Conservation (phyloP, 768 basidiomycete genomes). For the Leucogyrophana mollusca region DNA sequence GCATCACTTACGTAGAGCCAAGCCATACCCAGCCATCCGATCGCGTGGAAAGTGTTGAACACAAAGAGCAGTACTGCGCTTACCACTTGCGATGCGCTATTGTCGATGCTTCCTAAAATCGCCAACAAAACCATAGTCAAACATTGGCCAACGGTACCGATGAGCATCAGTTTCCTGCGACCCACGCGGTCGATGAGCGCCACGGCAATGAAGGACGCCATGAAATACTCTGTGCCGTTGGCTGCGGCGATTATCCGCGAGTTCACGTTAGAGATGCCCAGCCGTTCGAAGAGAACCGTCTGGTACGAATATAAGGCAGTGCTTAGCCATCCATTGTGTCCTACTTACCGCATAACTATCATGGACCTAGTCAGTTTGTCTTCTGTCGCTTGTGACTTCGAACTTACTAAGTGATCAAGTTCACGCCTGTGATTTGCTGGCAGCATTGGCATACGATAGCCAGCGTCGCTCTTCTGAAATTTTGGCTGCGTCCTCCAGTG, state of each 20-base stretch:
- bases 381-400: constrained; percentile 13
- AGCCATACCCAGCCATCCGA: constrained; percentile 71
- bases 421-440: constrained; percentile 70
- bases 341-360: constrained; percentile 30
- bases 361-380: constrained; percentile 14
- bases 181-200: constrained; percentile 71
- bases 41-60: constrained; percentile 71
- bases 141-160: constrained; percentile 61
- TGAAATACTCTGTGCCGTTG: constrained; percentile 70
- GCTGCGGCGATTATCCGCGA: constrained; percentile 64
- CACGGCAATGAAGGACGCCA: constrained; percentile 72
- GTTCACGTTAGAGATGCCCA: constrained; percentile 59
- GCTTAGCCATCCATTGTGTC: background rate
- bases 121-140: constrained; percentile 61
- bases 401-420: constrained; percentile 61
- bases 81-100: constrained; percentile 44
- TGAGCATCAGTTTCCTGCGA: constrained; percentile 69
- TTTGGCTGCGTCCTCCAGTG: constrained; percentile 54
- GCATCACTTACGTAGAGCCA: constrained; percentile 59
- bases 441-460: constrained; percentile 62
- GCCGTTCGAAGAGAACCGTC: constrained; percentile 55
- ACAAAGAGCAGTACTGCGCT: constrained; percentile 60
- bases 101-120: constrained; percentile 50
- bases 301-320: constrained; percentile 6
- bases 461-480: constrained; percentile 56